Base-by-base conservation (phyloP, 169 alveolate species). In the Eimeria brunetti region DNA sequence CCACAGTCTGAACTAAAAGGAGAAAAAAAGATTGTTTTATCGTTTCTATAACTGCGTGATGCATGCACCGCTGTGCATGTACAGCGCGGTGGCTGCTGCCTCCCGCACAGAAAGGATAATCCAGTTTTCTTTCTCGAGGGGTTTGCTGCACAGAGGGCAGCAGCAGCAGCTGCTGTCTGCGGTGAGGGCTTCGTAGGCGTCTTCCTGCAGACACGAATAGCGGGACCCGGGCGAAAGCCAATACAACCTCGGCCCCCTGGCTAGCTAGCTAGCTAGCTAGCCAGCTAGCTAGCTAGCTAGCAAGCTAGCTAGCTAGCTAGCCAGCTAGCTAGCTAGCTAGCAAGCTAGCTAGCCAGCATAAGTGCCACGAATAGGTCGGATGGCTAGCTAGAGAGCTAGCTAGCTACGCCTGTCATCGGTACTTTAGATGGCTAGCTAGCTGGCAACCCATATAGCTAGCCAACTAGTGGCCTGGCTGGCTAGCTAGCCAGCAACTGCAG, bases 81-180 rank as follows among this genome's bases (percentile, higher is more conserved):
- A 49, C 44, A 78, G 88, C 41, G 88, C 88, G 14, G 36, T 78
- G 12, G 62, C 64, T 16, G 88, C 88, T 78, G 67, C 88, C 16
- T 78, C 88, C 67, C 16, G 22, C 36, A 49, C 58, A 14, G 88
- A 64, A 62, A 46, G 36, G 38, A 78, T 9, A 24, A 78, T 16
- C 88, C 88, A 78, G 36, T 78, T 60, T 18, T 20, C 64, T 12
- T 46, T 27, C 44, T 16, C 41, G 36, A 78, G 64, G 33, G 88
- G 88, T 60, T 78, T 7, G 69, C 22, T 16, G 49, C 88, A 78
- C 24, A 49, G 64, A 24, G 67, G 88, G 67, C 88, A 78, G 14
- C n/a, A n/a, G n/a, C n/a, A n/a, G n/a, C n/a, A n/a, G n/a, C n/a
- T n/a, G n/a, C n/a, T n/a, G 58, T n/a, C 56, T 36, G 84, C n/a